Base-by-base conservation (phyloP, 805 yeast species). In the Starmerella gropengiesseri region DNA sequence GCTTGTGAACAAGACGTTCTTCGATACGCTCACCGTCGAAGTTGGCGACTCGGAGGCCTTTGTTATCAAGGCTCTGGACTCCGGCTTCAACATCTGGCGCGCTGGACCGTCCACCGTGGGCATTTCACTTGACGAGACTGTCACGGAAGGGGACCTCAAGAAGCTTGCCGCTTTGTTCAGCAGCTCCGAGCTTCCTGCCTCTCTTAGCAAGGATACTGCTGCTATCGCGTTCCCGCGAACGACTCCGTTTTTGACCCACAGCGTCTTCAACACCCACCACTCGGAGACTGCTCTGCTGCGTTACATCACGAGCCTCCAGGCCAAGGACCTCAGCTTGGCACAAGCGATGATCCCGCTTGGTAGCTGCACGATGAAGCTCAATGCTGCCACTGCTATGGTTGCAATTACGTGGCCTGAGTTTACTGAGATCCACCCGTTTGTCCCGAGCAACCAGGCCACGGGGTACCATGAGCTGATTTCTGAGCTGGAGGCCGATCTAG, bases 331-430 rank as follows among this genome's bases (percentile, higher is more conserved):
- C 47, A 89, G 97, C 0, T 70, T 91, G 46, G 95, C 97, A 9
- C 81, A 86, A 58, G 82, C 96, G 5, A 91, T 91, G 98, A 91
- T 91, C 49, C 93, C 98, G 18, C 71, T 91, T 49, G 98, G 98
- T 20, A 84, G 95, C 7, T 91, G 98, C 69, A 91, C 98, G 16
- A 91, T 91, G 98, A 91, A 91, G 63, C 72, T 91, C 57, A 91
- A 91, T 60, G 81, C 95, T 41, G 89, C 97, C 1, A 93, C 86
- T 7, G 89, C 85, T 60, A 91, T 91, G 97, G 73, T 76, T 49
- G 91, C 97, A 35, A 70, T 91, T 41, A 79, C 95, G 3, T 86
- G 95, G 81, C 95, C 95, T 18, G 94, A 91, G 52, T 87, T 91
- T 62, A 73, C 79, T 31, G 71, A 75, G 19, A 69, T 91, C 38